A percentile compares a stretch with the other conserved stretches of the same genome.
These are phyloP conservation scores for Annulohypoxylon bovei DNA, from an alignment of 495 filamentous ascomycete genomes.

Conservation along the genomic window DNA sequence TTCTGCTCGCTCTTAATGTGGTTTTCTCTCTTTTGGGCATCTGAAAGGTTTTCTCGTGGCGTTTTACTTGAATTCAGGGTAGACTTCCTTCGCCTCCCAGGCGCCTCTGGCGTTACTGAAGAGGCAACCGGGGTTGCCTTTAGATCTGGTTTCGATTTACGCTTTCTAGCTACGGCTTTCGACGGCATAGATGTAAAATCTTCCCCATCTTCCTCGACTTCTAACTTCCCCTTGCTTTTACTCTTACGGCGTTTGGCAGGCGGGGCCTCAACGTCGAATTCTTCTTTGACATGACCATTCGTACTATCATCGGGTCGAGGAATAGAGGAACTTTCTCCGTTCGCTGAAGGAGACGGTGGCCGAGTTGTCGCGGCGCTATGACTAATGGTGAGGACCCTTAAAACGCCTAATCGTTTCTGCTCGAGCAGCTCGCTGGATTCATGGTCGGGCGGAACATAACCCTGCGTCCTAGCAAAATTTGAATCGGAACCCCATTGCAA, in stretches of 20 bases:
- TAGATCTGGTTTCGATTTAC: constrained; percentile 47
- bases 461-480: constrained; percentile 64
- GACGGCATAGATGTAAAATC: constrained; percentile 26
- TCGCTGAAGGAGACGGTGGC: constrained; percentile 63
- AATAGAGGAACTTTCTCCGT: constrained; percentile 49
- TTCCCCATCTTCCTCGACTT: constrained; percentile 39
- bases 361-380: constrained; percentile 65
- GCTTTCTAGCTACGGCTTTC: constrained; percentile 45
- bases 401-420: constrained; percentile 60
- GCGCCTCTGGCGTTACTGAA: constrained; percentile 42
- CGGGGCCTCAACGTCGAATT: constrained; percentile 52
- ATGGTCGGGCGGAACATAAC: constrained; percentile 64
- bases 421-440: constrained; percentile 66
- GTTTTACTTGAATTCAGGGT: constrained; percentile 53
- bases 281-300: constrained; percentile 47
- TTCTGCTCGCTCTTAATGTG: constrained; percentile 92
- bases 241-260: constrained; percentile 61
- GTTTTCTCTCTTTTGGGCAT: constrained; percentile 85
- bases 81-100: constrained; percentile 44
- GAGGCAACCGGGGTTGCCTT: constrained; percentile 32
- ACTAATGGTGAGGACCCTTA: constrained; percentile 64
- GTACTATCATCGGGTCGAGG: constrained; percentile 11
- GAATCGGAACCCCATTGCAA: constrained; percentile 74
- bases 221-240: constrained; percentile 48
- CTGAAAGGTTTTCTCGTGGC: constrained; percentile 78